Base-by-base conservation (phyloP, 805 yeast species). In the Metschnikowia anglica region DNA sequence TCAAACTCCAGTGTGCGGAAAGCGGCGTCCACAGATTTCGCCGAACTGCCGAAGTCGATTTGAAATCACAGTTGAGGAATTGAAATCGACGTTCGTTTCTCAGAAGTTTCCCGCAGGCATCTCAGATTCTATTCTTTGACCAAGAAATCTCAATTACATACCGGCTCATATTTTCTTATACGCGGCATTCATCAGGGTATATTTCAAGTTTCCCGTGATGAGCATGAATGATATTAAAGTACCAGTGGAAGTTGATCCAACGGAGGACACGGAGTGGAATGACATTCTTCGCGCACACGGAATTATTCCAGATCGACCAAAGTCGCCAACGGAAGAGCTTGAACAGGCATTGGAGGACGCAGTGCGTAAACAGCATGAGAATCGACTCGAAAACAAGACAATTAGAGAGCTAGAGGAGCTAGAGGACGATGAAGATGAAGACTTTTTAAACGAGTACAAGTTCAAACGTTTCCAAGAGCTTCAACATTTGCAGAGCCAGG, bases 211-310 rank as follows among this genome's bases (percentile, higher is more conserved):
- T 8, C 16, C 20, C 19, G 10, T 17, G 4, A 48, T 48, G 51
- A 51, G 47, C 27, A 40, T 53, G 37, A 46, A 50, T 32, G 81
- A 80, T 46, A 79, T 81, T 25, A 76, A 83, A 68, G 73, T 85
- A 41, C 88, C 82, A 52, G 89, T 89, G 37, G 88, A 89, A 64
- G 96, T 90, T 41, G 90, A 93, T 65, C 97, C 96, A 26, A 79
- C 78, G 48, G 99, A 93, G 65, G 99, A 93, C 62, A 93, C 99
- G 0, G 99, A 93, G 63, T 93, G 99, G 99, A 93, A 93, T 61
- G 99, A 93, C 63, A 89, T 93, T 52, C 73, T 93, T 34, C 73
- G 99, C 51, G 77, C 79, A 3, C 87, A 90, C 49, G 98, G 98
- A 18, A 81, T 93, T 42, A 88, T 93, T 37, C 99, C 99, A 1